These are phyloP conservation scores for Gaeumannomyces sp. DNA, from an alignment of 2,329 filamentous ascomycete species.

Conservation along the genomic window DNA sequence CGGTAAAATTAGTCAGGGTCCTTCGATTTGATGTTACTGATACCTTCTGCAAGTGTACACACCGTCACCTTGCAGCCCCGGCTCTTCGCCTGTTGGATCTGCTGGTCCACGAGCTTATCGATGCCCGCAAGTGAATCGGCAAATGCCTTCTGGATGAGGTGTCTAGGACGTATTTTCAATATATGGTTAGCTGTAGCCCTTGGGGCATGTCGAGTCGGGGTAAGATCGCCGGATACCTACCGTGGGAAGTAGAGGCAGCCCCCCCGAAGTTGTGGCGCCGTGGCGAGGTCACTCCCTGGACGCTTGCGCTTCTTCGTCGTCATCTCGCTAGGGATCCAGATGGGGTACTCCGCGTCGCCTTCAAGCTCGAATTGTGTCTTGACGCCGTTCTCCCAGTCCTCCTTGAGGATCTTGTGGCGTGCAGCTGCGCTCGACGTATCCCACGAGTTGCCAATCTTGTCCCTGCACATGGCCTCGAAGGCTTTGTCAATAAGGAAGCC, in stretches of 20 bases:
- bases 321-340: conserved; percentile 13
- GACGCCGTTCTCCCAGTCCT: conserved; percentile 22
- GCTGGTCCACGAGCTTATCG: conserved; percentile 18
- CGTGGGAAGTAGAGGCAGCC: too few relatives aligned
- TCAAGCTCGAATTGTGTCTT: conserved; percentile 18
- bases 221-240: too few relatives aligned
- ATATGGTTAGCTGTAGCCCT: too few relatives aligned
- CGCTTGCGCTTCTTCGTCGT: too few relatives aligned
- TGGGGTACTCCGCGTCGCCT: conserved; percentile 8
- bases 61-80: conserved; percentile 6
- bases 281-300: too few relatives aligned
- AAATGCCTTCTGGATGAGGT: background rate
- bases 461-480: conserved; percentile 25
- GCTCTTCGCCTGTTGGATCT: conserved; percentile 18
- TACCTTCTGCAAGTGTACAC: conserved; percentile 15
- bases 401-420: conserved; percentile 12
- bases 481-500: conserved; percentile 33
- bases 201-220: too few relatives aligned
- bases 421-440: background rate
- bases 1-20: conserved; percentile 11
- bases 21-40: too few relatives aligned
- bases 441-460: conserved; percentile 16
- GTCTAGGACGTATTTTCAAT: background rate
- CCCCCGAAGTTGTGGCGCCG: too few relatives aligned
- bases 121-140: conserved; percentile 6